Evolutionary conservation across 1,284 basidiomycete genomes (phyloP).

Genomic region (Lentinula novae-zelandiae): DNA sequence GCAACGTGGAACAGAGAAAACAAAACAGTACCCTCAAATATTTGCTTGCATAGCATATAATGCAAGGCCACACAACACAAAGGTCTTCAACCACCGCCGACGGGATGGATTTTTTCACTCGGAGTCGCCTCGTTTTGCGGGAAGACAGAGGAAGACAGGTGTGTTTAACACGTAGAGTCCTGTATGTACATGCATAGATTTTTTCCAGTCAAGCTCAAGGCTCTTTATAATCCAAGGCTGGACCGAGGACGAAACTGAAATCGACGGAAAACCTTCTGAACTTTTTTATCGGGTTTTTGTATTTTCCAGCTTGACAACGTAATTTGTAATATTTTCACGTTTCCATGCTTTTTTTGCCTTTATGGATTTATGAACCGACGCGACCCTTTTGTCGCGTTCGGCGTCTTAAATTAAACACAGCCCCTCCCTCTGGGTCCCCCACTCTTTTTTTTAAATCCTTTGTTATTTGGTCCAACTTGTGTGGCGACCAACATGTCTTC

Average conservation of each 20-base stretch:
- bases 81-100: background rate
- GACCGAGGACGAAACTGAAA: too few species aligned
- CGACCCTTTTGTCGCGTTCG: background rate
- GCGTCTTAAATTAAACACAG: background rate
- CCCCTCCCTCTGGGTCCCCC: background rate
- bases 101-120: background rate
- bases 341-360: background rate
- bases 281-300: too few species aligned
- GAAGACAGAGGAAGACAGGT: background rate
- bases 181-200: background rate
- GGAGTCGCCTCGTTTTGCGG: background rate
- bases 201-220: too few species aligned
- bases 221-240: too few species aligned
- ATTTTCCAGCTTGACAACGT: background rate
- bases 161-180: background rate
- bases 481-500: background rate
- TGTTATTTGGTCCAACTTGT: background rate
- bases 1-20: too few species aligned
- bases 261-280: too few species aligned
- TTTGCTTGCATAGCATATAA: too few species aligned
- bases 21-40: too few species aligned
- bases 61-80: too few species aligned
- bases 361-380: background rate
- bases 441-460: background rate
- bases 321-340: background rate